Evolutionary conservation across 2,329 filamentous ascomycete genomes (phyloP).

Genomic region (Lecanicillium sp.): DNA sequence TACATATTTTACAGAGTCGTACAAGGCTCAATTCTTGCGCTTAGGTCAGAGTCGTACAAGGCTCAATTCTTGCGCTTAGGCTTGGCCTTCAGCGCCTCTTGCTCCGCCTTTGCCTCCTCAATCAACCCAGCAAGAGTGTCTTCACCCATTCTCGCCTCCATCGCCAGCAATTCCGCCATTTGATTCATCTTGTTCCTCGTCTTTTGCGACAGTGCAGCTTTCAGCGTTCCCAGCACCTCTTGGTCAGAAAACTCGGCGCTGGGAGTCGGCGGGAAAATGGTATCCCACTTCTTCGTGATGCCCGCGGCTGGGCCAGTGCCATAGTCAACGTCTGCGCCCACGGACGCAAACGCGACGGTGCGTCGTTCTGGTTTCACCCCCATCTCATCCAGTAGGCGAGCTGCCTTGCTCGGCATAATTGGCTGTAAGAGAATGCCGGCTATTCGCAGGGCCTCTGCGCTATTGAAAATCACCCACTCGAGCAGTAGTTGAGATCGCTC

Average conservation of each 20-base stretch:
- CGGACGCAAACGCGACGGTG: conserved; percentile 50
- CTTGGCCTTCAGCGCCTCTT: no score
- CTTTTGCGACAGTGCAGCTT: conserved; percentile 11
- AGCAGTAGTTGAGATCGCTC: conserved; percentile 30
- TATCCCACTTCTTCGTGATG: conserved; percentile 27
- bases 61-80: no score
- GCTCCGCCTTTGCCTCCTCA: not conserved
- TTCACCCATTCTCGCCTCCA: conserved; percentile 20
- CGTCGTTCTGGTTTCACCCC: conserved; percentile 59
- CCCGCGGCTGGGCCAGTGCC: conserved; percentile 35
- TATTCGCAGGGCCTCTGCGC: conserved; percentile 70
- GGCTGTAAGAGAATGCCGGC: conserved; percentile 80
- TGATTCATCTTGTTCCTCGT: conserved; percentile 19
- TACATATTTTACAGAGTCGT: not conserved
- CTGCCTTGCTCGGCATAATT: conserved; percentile 76
- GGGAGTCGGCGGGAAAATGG: conserved; percentile 42
- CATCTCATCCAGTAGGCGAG: conserved; percentile 65
- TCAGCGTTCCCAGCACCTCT: conserved; percentile 14
- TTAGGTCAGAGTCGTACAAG: no score
- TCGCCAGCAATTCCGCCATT: conserved; percentile 17
- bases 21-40: no score
- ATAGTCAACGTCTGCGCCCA: conserved; percentile 62
- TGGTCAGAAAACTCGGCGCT: conserved; percentile 16
- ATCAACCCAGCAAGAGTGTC: conserved; percentile 10
- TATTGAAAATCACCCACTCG: conserved; percentile 57